phyloP scores from a whole-genome alignment of 2,329 filamentous ascomycete genomes.

The Fusarium sp. region DNA sequence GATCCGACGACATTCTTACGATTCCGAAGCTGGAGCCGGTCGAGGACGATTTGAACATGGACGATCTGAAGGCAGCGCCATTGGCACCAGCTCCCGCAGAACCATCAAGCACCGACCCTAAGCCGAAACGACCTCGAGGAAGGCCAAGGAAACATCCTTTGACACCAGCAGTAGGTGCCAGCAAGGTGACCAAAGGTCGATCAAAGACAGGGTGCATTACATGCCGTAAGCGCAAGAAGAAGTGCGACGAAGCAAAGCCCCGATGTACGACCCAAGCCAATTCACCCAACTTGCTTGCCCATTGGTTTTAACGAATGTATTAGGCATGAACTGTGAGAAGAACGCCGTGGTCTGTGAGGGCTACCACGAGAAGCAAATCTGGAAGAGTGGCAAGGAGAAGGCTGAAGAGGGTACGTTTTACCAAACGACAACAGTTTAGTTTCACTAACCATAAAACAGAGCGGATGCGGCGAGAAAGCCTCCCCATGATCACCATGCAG shows the following conservation, averaged over 20 bases:
- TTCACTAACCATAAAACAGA: conserved; percentile 53
- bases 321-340: conserved; percentile 90
- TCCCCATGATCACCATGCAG: conserved; percentile 68
- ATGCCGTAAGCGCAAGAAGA: conserved; percentile 77
- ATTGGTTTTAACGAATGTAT: conserved; percentile 35
- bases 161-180: conserved; percentile 65
- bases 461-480: conserved; percentile 60
- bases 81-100: conserved; percentile 37
- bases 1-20: conserved; percentile 58
- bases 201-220: conserved; percentile 78
- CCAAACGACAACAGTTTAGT: background rate
- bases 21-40: conserved; percentile 68
- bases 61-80: conserved; percentile 61
- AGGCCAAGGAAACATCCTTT: conserved; percentile 85
- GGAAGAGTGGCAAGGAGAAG: conserved; percentile 86
- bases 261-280: conserved; percentile 19
- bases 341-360: conserved; percentile 93
- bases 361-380: conserved; percentile 86
- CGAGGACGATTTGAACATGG: conserved; percentile 67
- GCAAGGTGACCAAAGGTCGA: conserved; percentile 82
- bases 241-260: conserved; percentile 77
- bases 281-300: background rate
- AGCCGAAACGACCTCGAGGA: conserved; percentile 77
- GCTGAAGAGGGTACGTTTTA: conserved; percentile 71
- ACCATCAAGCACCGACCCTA: conserved; percentile 48